Evolutionary conservation across 441 rosid genomes (phyloP), one percentile per base, ranked within the genome.

Genomic region (Pelargonium fulgidum): DNA sequence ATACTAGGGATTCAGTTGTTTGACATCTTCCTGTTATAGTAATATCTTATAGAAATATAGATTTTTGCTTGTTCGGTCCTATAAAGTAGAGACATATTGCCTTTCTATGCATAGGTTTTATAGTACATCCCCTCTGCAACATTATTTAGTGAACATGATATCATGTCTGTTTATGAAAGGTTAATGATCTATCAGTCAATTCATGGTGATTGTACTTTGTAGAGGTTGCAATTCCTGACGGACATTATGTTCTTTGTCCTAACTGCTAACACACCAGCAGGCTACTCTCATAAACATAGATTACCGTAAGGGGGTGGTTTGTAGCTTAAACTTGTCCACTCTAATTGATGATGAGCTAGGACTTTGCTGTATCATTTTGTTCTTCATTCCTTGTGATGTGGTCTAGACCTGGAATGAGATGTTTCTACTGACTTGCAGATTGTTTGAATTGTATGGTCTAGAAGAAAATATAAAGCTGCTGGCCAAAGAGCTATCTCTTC

Each of bases 401-500:
- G 1, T 71, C 54, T 44, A 50, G 26, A 20, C 52, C 4, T 66
- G 39, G 17, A 71, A 50, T 65, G 59, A 14, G 69, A 68, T 73
- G 17, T 71, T 73, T 39, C 29, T 64, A 69, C 17, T 69, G 19
- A 42, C 52, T 1, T 71, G 74, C 92, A 94, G 99, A 80, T 80
- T 80, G 67, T 85, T 94, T 82, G 98, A 87, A 80, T 70, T 94
- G 75, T 72, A 68, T 4, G 87, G 82, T 70, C 82, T 75, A 52
- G 87, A 80, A 77, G 75, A 73, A 69, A 70, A 76, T 69, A 13
- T 80, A 44, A 87, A 81, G 80, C 69, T 94, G 72, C 67, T 82
- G 83, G 76, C 76, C 39, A 88, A 88, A 80, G 84, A 82, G 52
- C 76, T 89, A 59, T 75, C 80, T 78, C 82, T 90, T 70, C 89